Evolutionary conservation across 371 early-diverging fungal species (phyloP).

Genomic region (Mucor saturninus): DNA sequence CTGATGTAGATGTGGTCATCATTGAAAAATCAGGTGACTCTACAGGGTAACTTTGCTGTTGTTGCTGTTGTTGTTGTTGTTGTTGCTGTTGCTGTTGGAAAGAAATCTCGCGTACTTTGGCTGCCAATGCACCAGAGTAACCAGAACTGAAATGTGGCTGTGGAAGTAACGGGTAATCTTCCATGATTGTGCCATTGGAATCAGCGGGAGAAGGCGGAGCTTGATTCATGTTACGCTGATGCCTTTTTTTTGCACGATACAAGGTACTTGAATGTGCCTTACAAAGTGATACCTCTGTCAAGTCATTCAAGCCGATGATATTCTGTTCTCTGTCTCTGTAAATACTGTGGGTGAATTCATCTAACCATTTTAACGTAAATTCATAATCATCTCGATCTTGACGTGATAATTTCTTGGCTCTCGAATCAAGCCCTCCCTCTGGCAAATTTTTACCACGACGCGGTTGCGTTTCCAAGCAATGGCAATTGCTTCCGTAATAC

Average conservation of each 20-base stretch:
- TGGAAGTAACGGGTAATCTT: constrained; percentile 17
- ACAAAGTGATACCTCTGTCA: constrained; percentile 54
- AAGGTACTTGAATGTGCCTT: constrained; percentile 58
- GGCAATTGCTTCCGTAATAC: constrained; percentile 52
- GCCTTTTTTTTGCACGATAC: constrained; percentile 56
- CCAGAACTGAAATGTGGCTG: constrained; percentile 19
- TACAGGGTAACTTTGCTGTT: constrained; percentile 5
- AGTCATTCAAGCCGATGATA: constrained; percentile 38
- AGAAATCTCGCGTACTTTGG: constrained; percentile 44
- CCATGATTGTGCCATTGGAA: constrained; percentile 33
- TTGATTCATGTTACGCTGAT: constrained; percentile 38
- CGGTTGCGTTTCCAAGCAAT: constrained; percentile 52
- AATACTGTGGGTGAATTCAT: constrained; percentile 46
- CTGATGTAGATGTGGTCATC: constrained; percentile 39
- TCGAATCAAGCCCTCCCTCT: constrained; percentile 48
- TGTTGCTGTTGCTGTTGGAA: constrained; percentile 8
- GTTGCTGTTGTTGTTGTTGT: neutral
- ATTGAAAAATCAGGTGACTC: constrained; percentile 37
- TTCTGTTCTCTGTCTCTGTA: constrained; percentile 40
- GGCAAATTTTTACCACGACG: constrained; percentile 57
- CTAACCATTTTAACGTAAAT: constrained; percentile 51
- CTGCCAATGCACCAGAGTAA: constrained; percentile 34
- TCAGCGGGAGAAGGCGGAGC: constrained; percentile 54
- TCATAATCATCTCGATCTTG: constrained; percentile 52
- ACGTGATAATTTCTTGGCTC: constrained; percentile 51